Evolutionary conservation across 371 early-diverging fungal species (phyloP), one percentile per base, ranked within the genome.

Genomic region (Blastocladiella emersonii): DNA sequence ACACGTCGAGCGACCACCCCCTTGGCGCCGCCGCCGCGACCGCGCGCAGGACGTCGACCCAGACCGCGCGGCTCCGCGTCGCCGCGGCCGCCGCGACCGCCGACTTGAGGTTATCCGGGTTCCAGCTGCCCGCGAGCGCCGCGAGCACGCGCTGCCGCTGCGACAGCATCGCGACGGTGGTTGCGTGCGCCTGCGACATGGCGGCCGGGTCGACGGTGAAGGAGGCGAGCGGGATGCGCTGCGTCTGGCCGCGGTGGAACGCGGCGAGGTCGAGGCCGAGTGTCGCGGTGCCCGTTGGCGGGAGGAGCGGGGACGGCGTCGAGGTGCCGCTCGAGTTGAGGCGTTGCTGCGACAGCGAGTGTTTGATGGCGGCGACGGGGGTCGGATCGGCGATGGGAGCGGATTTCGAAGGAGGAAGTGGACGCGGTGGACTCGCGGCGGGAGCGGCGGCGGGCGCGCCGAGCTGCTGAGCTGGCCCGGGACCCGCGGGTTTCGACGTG

Each of bases 1-100:
- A 55, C 30, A 62, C 62, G 34, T 62, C 62, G 13, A 62, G 41
- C 25, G 27, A 19, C 25, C n/a, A 55, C 19, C n/a, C 37, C 15
- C 34, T 8, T 17, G 45, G 34, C 25, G 62, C 27, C 17, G 10
- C 15, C 43, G 25, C 13, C 17, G 15, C 0, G 0, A 62, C 4
- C 10, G 41, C 32, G 13, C 61, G n/a, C 3, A 62, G 25, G n/a
- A 62, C 34, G 32, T 62, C 62, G 2, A 61, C 43, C 27, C 34
- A 62, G n/a, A 62, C 55, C 7, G 27, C 34, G 21, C 12, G 62
- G 7, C 43, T 51, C 2, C 15, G 15, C 53, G 19, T 30, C 30
- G 10, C 10, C 21, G 53, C 23, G 1, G 53, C 27, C 15, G 8
- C 8, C 53, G 10, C 30, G 17, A 51, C 30, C 15, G 23, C 30